phyloP scores from a whole-genome alignment of 140 eudicot species.

The Flaveria floridana region DNA sequence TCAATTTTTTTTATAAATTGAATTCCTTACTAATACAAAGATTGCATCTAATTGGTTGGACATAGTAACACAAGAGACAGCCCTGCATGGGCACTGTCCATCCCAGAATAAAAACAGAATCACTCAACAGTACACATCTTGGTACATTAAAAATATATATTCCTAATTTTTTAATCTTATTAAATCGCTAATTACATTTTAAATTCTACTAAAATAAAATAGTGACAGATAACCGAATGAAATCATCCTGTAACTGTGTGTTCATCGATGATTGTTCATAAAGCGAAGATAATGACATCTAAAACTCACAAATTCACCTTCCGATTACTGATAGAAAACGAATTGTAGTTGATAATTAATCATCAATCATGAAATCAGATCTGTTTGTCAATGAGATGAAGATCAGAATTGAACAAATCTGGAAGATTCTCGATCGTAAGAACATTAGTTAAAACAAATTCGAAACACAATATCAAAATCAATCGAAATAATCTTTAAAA shows the following conservation, averaged over 20 bases:
- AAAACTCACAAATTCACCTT: neutral
- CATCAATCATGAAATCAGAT: neutral
- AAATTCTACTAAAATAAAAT: neutral
- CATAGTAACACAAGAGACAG: conserved; percentile 26
- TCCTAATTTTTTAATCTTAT: neutral
- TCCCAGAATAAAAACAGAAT: conserved; percentile 27
- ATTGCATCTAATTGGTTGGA: conserved; percentile 14
- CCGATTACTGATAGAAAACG: neutral
- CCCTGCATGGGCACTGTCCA: conserved; percentile 36
- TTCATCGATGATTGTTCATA: neutral
- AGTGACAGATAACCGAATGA: neutral
- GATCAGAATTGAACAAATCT: neutral
- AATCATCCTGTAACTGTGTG: neutral
- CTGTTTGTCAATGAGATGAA: neutral
- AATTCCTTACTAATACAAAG: neutral
- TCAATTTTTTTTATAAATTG: neutral
- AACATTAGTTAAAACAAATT: neutral
- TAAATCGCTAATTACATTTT: neutral
- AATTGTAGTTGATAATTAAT: neutral
- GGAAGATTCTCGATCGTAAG: conserved; percentile 8
- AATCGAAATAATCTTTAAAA: conserved; percentile 1
- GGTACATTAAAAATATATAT: too few relatives aligned
- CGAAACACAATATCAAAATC: neutral
- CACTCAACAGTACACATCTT: conserved; percentile 16
- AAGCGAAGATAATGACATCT: neutral